These are phyloP conservation scores for Hypoxylon cercidicola DNA, from an alignment of 495 filamentous ascomycete genomes.

Conservation along the genomic window DNA sequence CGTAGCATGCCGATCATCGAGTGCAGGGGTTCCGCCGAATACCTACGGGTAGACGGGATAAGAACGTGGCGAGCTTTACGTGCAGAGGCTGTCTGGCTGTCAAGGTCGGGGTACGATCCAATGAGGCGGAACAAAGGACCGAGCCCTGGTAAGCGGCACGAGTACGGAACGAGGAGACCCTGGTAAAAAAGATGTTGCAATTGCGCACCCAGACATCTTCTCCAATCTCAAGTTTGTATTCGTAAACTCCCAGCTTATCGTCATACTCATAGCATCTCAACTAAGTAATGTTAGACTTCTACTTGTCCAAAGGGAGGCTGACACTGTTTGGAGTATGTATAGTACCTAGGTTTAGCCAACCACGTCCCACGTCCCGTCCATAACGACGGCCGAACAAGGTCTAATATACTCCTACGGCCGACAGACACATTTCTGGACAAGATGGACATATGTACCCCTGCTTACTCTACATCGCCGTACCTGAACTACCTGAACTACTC, in stretches of 20 bases:
- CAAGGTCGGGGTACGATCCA: not conserved
- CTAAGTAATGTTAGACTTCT: too few relatives aligned
- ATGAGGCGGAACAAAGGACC: not conserved
- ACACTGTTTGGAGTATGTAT: too few relatives aligned
- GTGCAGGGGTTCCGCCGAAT: not conserved
- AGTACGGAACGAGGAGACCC: not conserved
- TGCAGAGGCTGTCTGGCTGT: not conserved
- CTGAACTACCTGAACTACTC: too few relatives aligned
- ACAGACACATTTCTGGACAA: too few relatives aligned
- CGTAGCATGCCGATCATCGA: not conserved
- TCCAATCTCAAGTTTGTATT: not conserved
- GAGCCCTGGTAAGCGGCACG: conserved; percentile 7
- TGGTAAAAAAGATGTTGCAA: not conserved
- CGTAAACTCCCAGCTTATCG: too few relatives aligned
- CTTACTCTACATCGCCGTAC: not conserved
- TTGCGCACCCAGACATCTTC: not conserved
- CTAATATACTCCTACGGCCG: too few relatives aligned
- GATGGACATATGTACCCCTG: not conserved
- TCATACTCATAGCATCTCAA: too few relatives aligned
- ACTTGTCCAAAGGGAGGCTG: too few relatives aligned
- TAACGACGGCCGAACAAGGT: too few relatives aligned
- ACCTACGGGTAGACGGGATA: not conserved
- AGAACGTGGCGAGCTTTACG: conserved; percentile 5
- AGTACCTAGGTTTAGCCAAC: too few relatives aligned
- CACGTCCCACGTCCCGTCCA: too few relatives aligned